A percentile compares a stretch with the other conserved stretches of the same genome.
These are phyloP conservation scores for Xylariaceae sp. DNA, from an alignment of 2,329 filamentous ascomycete genomes.

Conservation along the genomic window DNA sequence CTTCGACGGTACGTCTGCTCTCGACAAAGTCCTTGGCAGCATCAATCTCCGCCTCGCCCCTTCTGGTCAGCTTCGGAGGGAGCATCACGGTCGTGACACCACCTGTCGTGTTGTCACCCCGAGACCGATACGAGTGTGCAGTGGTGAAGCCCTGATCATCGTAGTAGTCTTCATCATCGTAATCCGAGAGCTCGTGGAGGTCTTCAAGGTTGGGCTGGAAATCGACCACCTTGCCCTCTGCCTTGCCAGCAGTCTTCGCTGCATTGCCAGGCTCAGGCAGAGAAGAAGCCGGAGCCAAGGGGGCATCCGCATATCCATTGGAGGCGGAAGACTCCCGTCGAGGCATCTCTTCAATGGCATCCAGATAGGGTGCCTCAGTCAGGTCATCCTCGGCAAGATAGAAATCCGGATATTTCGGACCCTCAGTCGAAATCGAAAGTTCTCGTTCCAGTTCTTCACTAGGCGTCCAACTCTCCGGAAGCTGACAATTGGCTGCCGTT, in stretches of 20 bases:
- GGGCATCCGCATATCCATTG: too few relatives aligned
- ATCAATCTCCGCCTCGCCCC: constrained; percentile 66
- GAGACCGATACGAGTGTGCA: constrained; percentile 66
- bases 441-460: too few relatives aligned
- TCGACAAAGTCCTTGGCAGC: constrained; percentile 58
- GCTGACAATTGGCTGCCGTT: too few relatives aligned
- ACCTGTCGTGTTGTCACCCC: constrained; percentile 53
- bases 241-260: constrained; percentile 1
- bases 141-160: constrained; percentile 69
- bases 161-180: constrained; percentile 60
- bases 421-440: too few relatives aligned
- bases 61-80: constrained; percentile 63
- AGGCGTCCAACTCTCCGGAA: too few relatives aligned
- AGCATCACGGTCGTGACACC: constrained; percentile 50
- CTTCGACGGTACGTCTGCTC: constrained; percentile 56
- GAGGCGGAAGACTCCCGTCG: constrained; percentile 6
- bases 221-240: constrained; percentile 3
- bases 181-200: constrained; percentile 38
- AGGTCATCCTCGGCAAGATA: constrained; percentile 24
- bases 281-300: too few relatives aligned
- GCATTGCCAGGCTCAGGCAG: constrained; percentile 1
- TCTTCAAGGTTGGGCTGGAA: constrained; percentile 1
- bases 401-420: constrained; percentile 1
- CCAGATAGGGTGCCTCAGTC: constrained; percentile 35
- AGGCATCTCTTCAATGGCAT: constrained; percentile 36